phyloP scores from a whole-genome alignment of 345 rosid genomes.

The Pugionium dolabratum region DNA sequence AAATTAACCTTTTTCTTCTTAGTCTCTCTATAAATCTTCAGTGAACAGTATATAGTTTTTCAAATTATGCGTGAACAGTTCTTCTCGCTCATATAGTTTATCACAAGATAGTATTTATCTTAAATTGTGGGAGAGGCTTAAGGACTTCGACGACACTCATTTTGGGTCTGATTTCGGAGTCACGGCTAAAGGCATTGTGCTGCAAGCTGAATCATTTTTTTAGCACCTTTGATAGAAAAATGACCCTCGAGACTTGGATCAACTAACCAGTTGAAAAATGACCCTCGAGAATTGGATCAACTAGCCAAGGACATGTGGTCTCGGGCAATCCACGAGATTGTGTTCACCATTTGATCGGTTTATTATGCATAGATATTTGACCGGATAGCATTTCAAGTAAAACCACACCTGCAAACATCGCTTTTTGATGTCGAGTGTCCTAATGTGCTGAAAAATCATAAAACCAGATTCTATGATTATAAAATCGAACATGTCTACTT shows the following conservation, averaged over 20 bases:
- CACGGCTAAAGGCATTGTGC: constrained; percentile 74
- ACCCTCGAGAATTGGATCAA: constrained; percentile 33
- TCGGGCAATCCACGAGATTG: constrained; percentile 81
- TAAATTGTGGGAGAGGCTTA: constrained; percentile 72
- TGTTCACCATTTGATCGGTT: constrained; percentile 79
- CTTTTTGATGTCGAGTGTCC: constrained; percentile 88
- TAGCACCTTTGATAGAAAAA: constrained; percentile 77
- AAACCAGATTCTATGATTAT: too few relatives aligned
- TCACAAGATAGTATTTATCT: constrained; percentile 78
- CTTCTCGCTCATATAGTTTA: constrained; percentile 61
- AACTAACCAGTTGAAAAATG: constrained; percentile 60
- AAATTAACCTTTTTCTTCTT: too few relatives aligned
- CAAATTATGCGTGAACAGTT: not conserved
- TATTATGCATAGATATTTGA: constrained; percentile 79
- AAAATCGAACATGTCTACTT: too few relatives aligned
- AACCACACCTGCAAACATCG: constrained; percentile 83
- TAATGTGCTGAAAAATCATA: constrained; percentile 12
- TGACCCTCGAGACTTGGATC: constrained; percentile 85
- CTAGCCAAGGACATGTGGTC: constrained; percentile 75
- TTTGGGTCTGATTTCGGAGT: constrained; percentile 78
- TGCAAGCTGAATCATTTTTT: constrained; percentile 75
- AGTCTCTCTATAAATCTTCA: too few relatives aligned
- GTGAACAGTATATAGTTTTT: constrained; percentile 21
- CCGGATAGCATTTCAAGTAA: constrained; percentile 80
- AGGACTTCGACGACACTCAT: constrained; percentile 79